Evolutionary conservation across 1,139 yeast species (phyloP), one percentile per base, ranked within the genome.

Genomic region (Hanseniaspora sp.): DNA sequence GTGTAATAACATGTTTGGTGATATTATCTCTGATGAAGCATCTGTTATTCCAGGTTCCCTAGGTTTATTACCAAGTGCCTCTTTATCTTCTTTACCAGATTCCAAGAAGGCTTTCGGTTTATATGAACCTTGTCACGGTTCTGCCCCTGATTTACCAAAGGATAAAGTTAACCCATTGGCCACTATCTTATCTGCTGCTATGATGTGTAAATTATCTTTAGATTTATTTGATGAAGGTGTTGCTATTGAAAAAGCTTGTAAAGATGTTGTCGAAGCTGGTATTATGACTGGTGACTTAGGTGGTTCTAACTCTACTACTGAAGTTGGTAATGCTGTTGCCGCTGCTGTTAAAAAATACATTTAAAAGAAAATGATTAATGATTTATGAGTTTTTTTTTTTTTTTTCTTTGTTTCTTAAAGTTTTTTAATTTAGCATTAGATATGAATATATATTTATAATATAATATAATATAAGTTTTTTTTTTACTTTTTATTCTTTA

Each of bases 121-220:
- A 59, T 92, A 92, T 69, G 98, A 92, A 72, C 98, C 98, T 61
- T 90, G 97, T 67, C 98, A 92, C 69, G 98, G 98, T 48, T 84
- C 96, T 45, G 98, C 98, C 31, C 98, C 98, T 46, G 98, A 92
- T 69, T 78, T 92, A 66, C 83, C 83, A 54, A 74, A 73, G 58
- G 86, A 87, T 68, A 84, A 86, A 73, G 98, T 88, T 56, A 92
- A 92, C 71, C 98, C 98, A 54, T 72, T 90, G 56, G 98, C 96
- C 52, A 86, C 96, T 34, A 90, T 92, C 63, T 77, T 92, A 64
- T 88, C 96, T 17, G 95, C 85, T 11, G 97, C 97, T 38, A 85
- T 92, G 95, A 90, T 92, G 97, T 78, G 92, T 72, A 81, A 94
- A 66, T 79, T 92, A 60, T 86, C 96, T 30, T 78, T 92, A 67